Conservation (phyloP, 306 rosid species). For the Canavalia gladiata region DNA sequence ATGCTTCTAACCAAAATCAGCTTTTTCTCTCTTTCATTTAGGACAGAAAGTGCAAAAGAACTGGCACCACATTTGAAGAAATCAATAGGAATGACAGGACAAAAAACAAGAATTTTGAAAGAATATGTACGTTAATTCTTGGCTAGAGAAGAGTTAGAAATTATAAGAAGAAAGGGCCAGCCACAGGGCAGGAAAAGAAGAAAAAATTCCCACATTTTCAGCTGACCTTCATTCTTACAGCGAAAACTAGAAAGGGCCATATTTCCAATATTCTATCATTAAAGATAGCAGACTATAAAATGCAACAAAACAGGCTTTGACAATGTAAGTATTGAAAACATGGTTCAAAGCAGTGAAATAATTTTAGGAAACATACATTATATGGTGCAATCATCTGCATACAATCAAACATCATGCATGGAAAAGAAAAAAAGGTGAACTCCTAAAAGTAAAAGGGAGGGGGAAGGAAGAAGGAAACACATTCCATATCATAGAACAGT, state of each 20-base stretch:
- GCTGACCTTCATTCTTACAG: not conserved
- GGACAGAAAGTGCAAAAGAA: not conserved
- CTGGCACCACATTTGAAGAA: not conserved
- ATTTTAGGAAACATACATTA: constrained; percentile 22
- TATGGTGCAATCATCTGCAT: constrained; percentile 30
- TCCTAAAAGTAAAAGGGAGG: not conserved
- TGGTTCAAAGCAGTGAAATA: constrained; percentile 16
- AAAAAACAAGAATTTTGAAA: not conserved
- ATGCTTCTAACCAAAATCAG: not conserved
- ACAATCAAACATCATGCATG: constrained; percentile 42
- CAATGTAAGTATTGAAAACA: constrained; percentile 27
- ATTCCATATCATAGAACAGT: constrained; percentile 72
- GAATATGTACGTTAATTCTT: not conserved
- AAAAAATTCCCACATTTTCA: not conserved
- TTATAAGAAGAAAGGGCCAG: not conserved
- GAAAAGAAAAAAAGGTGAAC: not conserved
- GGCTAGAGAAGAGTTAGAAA: not conserved
- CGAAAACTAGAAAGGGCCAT: constrained; percentile 3
- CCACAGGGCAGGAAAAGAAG: not conserved
- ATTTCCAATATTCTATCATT: not conserved
- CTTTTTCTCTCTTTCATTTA: no score
- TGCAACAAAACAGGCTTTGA: not conserved
- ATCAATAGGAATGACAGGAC: not conserved
- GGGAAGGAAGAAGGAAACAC: constrained; percentile 50
- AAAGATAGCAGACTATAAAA: not conserved